Conservation (phyloP, 495 filamentous ascomycete species). For the Friedmanniomyces simplex region DNA sequence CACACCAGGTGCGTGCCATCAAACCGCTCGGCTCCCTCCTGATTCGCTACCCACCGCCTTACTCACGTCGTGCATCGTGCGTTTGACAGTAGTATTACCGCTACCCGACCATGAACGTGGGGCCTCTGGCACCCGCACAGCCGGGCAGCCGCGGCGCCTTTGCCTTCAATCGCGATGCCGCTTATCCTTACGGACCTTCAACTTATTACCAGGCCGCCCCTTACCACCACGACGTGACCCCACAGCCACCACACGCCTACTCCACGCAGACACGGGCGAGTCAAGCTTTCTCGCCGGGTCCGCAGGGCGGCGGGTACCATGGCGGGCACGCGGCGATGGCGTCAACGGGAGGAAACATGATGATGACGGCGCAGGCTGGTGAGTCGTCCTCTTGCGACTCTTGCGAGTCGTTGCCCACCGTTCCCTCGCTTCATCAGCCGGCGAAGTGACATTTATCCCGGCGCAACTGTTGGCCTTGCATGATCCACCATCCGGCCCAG, state of each 20-base stretch:
- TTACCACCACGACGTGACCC: not conserved
- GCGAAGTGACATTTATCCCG: not conserved
- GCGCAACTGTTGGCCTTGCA: not conserved
- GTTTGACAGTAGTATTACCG: too few species aligned
- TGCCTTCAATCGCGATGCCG: conserved; percentile 1
- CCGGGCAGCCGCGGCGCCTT: not conserved
- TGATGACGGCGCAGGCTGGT: conserved; percentile 1
- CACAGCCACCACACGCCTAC: not conserved
- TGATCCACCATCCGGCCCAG: not conserved
- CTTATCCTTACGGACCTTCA: not conserved
- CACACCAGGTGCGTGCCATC: not conserved
- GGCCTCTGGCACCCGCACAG: not conserved
- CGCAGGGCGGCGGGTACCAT: not conserved
- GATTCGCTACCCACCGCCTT: not conserved
- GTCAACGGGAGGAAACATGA: conserved; percentile 4
- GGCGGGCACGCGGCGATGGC: conserved; percentile 6
- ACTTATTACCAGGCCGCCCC: not conserved
- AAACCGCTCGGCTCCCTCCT: too few species aligned
- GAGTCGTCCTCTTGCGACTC: not conserved
- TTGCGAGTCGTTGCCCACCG: not conserved
- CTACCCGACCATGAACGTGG: conserved; percentile 2
- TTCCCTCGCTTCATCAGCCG: not conserved
- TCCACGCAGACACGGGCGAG: not conserved
- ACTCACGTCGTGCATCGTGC: not conserved
- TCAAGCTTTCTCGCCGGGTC: conserved; percentile 3